Evolutionary conservation across 805 yeast species (phyloP), one percentile per base, ranked within the genome.

Genomic region (Tetrapisispora pingtungensis): DNA sequence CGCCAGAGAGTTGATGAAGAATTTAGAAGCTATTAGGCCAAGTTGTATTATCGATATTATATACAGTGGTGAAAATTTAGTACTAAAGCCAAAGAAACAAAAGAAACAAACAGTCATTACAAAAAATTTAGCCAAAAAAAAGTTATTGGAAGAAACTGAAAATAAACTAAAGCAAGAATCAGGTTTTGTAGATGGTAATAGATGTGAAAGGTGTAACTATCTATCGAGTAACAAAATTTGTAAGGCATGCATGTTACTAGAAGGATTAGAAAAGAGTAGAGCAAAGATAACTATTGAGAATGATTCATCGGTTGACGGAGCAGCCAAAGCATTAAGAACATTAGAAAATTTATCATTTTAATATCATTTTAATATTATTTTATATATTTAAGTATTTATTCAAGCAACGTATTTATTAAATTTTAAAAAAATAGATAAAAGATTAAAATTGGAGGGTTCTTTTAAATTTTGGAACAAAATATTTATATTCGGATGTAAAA

Each of bases 11-110:
- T 70, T 93, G 24, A 79, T 93, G 72, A 93, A 93, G 65, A 84
- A 87, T 51, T 67, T 93, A 35, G 98, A 93, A 59, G 77, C 90
- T 3, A 80, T 89, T 1, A 74, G 97, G 54, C 96, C 98, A 14
- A 80, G 93, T 32, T 83, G 96, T 57, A 93, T 93, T 45, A 77
- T 93, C 61, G 99, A 93, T 65, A 85, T 93, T 44, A 93, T 93
- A 28, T 84, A 84, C 52, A 84, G 95, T 51, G 98, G 99, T 31
- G 98, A 93, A 64, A 81, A 80, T 49, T 74, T 89, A 8, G 80
- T 76, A 30, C 64, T 89, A 39, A 75, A 76, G 51, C 76, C 76
- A 30, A 79, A 73, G 59, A 77, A 73, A 57, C 68, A 69, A 49
- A 67, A 63, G 47, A 58, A 53, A 17, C 33, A 58, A 57, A 45